phyloP scores from a whole-genome alignment of 177 flowering plant species.

The Tripterygium wilfordii region DNA sequence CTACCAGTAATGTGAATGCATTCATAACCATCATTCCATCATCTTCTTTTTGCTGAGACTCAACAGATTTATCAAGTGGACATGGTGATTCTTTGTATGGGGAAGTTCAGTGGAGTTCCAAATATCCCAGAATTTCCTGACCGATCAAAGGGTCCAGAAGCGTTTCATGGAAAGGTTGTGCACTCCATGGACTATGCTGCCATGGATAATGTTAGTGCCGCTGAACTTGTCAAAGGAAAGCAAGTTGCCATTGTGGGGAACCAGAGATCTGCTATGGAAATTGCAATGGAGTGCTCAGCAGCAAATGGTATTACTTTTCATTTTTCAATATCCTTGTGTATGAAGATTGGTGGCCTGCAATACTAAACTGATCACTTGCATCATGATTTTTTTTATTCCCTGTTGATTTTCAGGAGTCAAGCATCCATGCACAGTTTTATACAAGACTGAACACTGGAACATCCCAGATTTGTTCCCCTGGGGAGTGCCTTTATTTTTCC shows the following conservation, averaged over 20 bases:
- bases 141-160: conserved; percentile 57
- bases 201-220: conserved; percentile 47
- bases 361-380: no score
- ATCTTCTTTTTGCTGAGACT: no score
- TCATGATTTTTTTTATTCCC: no score
- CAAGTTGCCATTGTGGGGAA: conserved; percentile 55
- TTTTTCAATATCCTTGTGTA: no score
- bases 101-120: conserved; percentile 63
- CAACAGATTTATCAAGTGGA: conserved; percentile 45
- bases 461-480: conserved; percentile 49
- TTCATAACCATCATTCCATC: no score
- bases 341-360: no score
- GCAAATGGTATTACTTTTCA: conserved; percentile 72
- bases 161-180: conserved; percentile 57
- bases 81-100: conserved; percentile 67
- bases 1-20: no score
- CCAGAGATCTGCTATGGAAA: conserved; percentile 66
- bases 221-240: conserved; percentile 49
- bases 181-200: conserved; percentile 63
- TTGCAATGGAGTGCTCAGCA: conserved; percentile 52
- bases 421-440: conserved; percentile 58
- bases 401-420: conserved; percentile 53
- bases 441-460: conserved; percentile 56
- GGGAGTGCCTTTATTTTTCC: conserved; percentile 40
- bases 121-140: conserved; percentile 58